phyloP scores from a whole-genome alignment of 257 asterid species.

The Voacanga thouarsii region DNA sequence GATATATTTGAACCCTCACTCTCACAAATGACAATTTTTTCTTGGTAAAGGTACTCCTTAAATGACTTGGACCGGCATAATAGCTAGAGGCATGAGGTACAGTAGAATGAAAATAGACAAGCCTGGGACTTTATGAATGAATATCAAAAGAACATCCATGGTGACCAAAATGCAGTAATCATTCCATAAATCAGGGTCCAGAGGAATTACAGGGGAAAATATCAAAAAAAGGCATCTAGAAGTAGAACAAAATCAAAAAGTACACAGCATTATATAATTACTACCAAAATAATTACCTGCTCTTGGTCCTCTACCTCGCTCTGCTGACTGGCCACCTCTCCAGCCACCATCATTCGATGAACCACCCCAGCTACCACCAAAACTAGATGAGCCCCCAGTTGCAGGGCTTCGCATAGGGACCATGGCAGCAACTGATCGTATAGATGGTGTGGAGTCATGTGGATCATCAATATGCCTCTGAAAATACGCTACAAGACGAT shows the following conservation, averaged over 20 bases:
- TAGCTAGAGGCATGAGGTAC: not conserved
- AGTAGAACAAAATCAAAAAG: not conserved
- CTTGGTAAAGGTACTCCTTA: not conserved
- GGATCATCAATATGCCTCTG: conserved; percentile 94
- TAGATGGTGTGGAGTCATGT: conserved; percentile 59
- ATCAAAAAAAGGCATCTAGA: not conserved
- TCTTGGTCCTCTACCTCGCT: conserved; percentile 67
- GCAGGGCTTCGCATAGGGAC: conserved; percentile 93
- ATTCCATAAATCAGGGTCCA: not conserved
- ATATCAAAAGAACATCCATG: not conserved
- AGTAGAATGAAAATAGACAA: not conserved
- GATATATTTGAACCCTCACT: not conserved
- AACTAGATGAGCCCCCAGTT: conserved; percentile 65
- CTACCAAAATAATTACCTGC: conserved; percentile 37
- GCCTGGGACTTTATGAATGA: not conserved
- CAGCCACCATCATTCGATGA: conserved; percentile 67
- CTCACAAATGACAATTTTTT: not conserved
- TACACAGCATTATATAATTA: not conserved
- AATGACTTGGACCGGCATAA: not conserved
- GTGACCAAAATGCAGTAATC: not conserved
- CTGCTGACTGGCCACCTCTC: conserved; percentile 53
- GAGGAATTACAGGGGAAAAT: not conserved
- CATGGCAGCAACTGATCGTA: conserved; percentile 87
- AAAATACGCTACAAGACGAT: conserved; percentile 80
- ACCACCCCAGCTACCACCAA: conserved; percentile 70